Base-by-base conservation (phyloP, 106 monocot genomes). In the Phalaenopsis aphrodite region DNA sequence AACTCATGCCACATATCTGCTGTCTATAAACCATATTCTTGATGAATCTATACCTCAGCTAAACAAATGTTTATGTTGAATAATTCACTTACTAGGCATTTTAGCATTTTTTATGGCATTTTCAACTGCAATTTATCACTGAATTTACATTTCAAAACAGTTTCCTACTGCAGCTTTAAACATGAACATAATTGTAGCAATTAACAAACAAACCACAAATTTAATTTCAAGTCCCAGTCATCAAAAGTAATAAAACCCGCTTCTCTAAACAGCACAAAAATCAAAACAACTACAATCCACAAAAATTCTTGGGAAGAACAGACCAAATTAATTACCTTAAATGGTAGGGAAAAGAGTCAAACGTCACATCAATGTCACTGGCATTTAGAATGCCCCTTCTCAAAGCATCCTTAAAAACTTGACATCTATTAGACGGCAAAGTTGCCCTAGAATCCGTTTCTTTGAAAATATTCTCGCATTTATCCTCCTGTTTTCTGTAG, bases 291-390 rank as follows among this genome's bases (percentile, higher is more conserved):
- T 76, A 41, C 37, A 65, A 47, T 10, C 5, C 11, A 10, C 0
- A 55, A 82, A 49, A 77, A 24, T 6, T 43, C n/a, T 74, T 69
- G n/a, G 39, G 2, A 69, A 69, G 69, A 38, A 3, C 41, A 69
- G 6, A 17, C 18, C 19, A 1, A 69, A 74, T 74, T 23, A 19
- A 23, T 42, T 72, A 99, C 99, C 99, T 99, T 72, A 99, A 78
- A 78, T 88, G 94, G 78, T 99, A 99, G 6, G 99, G 95, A 80
- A 99, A 99, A 78, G 82, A 84, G 57, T 95, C 91, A 84, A 99
- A 93, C 3, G 95, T 89, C 71, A 88, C 82, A 81, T 91, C 80
- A 36, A 93, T 88, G 78, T 95, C 83, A 42, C 56, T 86, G n/a
- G 91, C 81, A 83, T 77, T 86, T 55, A 95, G 61, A 86, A 93